Evolutionary conservation across 2,329 filamentous ascomycete species (phyloP).

Genomic region (Ophiosphaerella korrae): DNA sequence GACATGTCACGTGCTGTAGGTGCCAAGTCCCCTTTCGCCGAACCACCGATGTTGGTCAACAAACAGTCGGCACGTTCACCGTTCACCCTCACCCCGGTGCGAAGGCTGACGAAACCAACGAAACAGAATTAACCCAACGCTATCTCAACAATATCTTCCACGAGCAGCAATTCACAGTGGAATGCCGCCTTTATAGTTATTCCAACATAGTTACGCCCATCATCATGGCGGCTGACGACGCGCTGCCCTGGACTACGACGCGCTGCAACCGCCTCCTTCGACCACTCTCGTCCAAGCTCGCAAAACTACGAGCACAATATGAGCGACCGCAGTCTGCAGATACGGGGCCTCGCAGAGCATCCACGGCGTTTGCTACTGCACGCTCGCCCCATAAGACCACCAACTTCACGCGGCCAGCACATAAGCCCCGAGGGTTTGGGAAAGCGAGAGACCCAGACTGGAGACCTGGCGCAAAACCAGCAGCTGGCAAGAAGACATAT

Average conservation of each 20-base stretch:
- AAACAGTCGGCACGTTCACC: slow-evolving; percentile 12
- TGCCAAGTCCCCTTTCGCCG: slow-evolving; percentile 18
- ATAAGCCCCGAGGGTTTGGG: slow-evolving; percentile 41
- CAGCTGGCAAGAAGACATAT: slow-evolving; percentile 40
- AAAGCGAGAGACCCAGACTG: slow-evolving; percentile 45
- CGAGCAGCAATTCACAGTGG: slow-evolving; percentile 10
- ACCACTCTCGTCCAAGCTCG: slow-evolving; percentile 49
- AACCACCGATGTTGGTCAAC: slow-evolving; percentile 25
- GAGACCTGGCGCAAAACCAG: slow-evolving; percentile 33
- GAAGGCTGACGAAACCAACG: no score
- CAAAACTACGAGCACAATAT: slow-evolving; percentile 44
- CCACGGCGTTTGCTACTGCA: slow-evolving; percentile 31
- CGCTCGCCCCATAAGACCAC: slow-evolving; percentile 32
- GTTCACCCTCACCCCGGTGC: neutral
- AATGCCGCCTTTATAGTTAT: slow-evolving; percentile 21
- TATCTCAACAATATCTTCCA: slow-evolving; percentile 5
- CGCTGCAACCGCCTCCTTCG: slow-evolving; percentile 51
- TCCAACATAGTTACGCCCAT: slow-evolving; percentile 22
- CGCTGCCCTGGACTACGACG: slow-evolving; percentile 49
- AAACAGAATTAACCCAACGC: no score
- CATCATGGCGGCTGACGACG: slow-evolving; percentile 37
- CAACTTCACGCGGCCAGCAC: slow-evolving; percentile 30
- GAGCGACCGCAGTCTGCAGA: slow-evolving; percentile 26
- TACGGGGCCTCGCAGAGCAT: slow-evolving; percentile 26
- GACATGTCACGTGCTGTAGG: neutral